These are phyloP conservation scores for Akanthomyces dipterigenus DNA, from an alignment of 2,329 filamentous ascomycete species.

Conservation along the genomic window DNA sequence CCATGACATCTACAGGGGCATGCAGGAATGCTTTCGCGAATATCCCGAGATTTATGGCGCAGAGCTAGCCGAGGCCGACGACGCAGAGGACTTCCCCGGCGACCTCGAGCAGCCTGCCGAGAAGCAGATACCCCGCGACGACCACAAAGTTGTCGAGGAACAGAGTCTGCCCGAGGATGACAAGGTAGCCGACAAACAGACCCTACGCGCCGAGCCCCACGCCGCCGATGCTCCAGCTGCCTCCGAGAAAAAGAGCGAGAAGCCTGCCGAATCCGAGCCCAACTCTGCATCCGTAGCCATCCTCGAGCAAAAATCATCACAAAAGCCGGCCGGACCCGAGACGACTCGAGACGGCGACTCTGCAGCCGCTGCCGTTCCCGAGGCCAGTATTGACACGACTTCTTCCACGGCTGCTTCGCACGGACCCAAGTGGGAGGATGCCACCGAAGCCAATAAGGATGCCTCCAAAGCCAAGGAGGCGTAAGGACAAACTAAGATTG, in stretches of 20 bases:
- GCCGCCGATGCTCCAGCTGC: background rate
- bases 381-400: background rate
- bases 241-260: background rate
- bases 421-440: slow-evolving; percentile 22
- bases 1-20: slow-evolving; percentile 53
- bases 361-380: background rate
- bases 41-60: slow-evolving; percentile 91
- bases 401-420: slow-evolving; percentile 9
- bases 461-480: slow-evolving; percentile 11
- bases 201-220: background rate
- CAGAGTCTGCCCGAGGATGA: background rate
- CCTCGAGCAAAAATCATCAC: too few species aligned
- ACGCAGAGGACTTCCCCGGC: slow-evolving; percentile 24
- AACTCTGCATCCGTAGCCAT: too few species aligned
- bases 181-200: slow-evolving; percentile 5
- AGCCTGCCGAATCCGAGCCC: background rate
- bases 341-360: background rate
- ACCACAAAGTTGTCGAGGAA: background rate
- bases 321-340: too few species aligned
- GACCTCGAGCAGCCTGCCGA: slow-evolving; percentile 1
- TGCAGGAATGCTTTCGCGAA: slow-evolving; percentile 94
- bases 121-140: background rate
- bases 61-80: slow-evolving; percentile 73
- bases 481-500: slow-evolving; percentile 4
- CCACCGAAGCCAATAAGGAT: slow-evolving; percentile 23